These are phyloP conservation scores for Corynespora cassiicola DNA, from an alignment of 2,329 filamentous ascomycete species.

Conservation along the genomic window DNA sequence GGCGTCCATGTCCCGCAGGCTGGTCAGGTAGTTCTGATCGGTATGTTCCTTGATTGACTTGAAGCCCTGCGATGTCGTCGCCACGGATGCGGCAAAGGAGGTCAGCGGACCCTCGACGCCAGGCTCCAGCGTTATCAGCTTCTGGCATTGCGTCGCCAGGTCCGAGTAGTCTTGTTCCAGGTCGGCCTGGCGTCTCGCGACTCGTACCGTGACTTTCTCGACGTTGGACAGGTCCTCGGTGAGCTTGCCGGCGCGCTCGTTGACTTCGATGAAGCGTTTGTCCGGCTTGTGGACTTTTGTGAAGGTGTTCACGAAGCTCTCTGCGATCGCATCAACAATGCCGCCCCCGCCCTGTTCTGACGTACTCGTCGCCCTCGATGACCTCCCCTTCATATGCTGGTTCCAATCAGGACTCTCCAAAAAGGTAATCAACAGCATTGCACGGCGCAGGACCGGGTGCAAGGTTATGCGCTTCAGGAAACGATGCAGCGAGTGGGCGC, in stretches of 20 bases:
- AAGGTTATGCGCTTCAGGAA: conserved; percentile 87
- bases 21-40: conserved; percentile 94
- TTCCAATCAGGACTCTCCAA: conserved; percentile 97
- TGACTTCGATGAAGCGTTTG: conserved; percentile 91
- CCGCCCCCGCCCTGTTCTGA: conserved; percentile 59
- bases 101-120: conserved; percentile 83
- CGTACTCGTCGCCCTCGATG: conserved; percentile 65
- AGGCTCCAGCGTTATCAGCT: conserved; percentile 86
- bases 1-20: conserved; percentile 91
- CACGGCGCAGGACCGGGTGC: conserved; percentile 86
- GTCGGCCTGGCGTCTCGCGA: conserved; percentile 86
- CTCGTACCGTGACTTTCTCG: conserved; percentile 92
- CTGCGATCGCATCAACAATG: conserved; percentile 93
- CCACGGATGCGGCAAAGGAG: conserved; percentile 84
- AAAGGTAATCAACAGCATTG: conserved; percentile 83
- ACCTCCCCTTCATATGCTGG: conserved; percentile 84
- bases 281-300: conserved; percentile 96
- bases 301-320: conserved; percentile 96
- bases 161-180: conserved; percentile 88
- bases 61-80: conserved; percentile 80
- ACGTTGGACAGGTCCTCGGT: conserved; percentile 90
- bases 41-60: conserved; percentile 86
- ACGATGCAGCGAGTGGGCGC: conserved; percentile 88
- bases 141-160: conserved; percentile 92
- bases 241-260: conserved; percentile 89